Base-by-base conservation (phyloP, 768 basidiomycete genomes). In the Leccinum subtestaceum region DNA sequence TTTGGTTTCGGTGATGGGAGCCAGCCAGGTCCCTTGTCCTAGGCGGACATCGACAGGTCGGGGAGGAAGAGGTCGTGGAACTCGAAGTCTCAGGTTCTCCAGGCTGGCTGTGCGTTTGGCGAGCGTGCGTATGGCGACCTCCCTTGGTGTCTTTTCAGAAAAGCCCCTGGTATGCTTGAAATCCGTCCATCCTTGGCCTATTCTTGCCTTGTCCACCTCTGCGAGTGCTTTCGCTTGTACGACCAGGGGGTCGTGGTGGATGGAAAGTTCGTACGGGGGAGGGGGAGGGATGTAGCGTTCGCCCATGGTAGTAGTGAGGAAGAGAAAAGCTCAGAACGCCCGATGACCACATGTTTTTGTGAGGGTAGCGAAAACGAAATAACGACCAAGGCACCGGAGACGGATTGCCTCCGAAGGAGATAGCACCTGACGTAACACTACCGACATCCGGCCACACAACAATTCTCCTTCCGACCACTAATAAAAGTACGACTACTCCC, bases 151-250 rank as follows among this genome's bases (percentile, higher is more conserved):
- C 27, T 67, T 63, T 34, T 60, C 55, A n/a, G 53, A 32, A 49
- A 63, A 34, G 48, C 19, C 31, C 21, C 25, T 50, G 25, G 59
- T 49, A 12, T 60, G 59, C 36, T 63, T 69, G 17, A 25, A 21
- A 36, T 65, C 63, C 8, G 60, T 63, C 53, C 58, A 50, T 15
- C 71, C 68, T 15, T 65, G 47, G 47, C 47, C 56, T n/a, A 3
- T 38, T 38, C 15, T 8, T n/a, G 38, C 2, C 53, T 25, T 32
- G 31, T 8, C 4, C 1, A n/a, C 8, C 38, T 21, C 21, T 60
- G 50, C 51, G 71, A 2, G 77, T 67, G 72, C 71, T 86, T 88
- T 51, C 74, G 79, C 67, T 88, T 84, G 50, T 80, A 82, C 45
- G 38, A 43, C n/a, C 40, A 10, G 40, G 10, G 43, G 5, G n/a